phyloP scores from a whole-genome alignment of 2,329 filamentous ascomycete genomes.

The Fusarium burgessii region DNA sequence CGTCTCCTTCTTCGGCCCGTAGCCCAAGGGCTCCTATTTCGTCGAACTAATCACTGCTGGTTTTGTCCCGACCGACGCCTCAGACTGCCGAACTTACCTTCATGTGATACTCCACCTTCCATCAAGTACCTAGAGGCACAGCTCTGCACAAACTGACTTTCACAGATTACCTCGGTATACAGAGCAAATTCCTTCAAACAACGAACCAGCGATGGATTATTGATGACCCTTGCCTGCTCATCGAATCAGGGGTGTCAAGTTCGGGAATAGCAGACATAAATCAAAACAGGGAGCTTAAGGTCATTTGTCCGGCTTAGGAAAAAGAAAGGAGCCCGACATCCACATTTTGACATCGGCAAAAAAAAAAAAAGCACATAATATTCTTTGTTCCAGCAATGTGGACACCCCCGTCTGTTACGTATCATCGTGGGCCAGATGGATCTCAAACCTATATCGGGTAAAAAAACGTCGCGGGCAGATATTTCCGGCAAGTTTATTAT shows the following conservation, averaged over 20 bases:
- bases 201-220: conserved; percentile 30
- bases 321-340: conserved; percentile 14
- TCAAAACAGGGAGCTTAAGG: conserved; percentile 3
- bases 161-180: conserved; percentile 31
- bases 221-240: conserved; percentile 16
- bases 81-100: neutral
- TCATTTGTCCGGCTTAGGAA: conserved; percentile 1
- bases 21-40: conserved; percentile 15
- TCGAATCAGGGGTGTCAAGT: conserved; percentile 32
- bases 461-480: conserved; percentile 19
- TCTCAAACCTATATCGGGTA: conserved; percentile 4
- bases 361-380: conserved; percentile 5
- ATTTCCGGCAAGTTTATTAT: conserved; percentile 14
- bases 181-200: conserved; percentile 10
- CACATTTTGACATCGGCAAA: conserved; percentile 12
- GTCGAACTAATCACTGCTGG: conserved; percentile 5
- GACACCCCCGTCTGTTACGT: neutral
- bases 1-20: conserved; percentile 13
- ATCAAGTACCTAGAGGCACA: neutral
- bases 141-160: neutral
- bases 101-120: neutral
- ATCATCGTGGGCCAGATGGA: conserved; percentile 1
- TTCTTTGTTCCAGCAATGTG: conserved; percentile 9
- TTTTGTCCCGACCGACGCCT: conserved; percentile 6
- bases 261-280: conserved; percentile 39